Conservation (phyloP, 176 grass and related monocot species). For the Musa itinerans region DNA sequence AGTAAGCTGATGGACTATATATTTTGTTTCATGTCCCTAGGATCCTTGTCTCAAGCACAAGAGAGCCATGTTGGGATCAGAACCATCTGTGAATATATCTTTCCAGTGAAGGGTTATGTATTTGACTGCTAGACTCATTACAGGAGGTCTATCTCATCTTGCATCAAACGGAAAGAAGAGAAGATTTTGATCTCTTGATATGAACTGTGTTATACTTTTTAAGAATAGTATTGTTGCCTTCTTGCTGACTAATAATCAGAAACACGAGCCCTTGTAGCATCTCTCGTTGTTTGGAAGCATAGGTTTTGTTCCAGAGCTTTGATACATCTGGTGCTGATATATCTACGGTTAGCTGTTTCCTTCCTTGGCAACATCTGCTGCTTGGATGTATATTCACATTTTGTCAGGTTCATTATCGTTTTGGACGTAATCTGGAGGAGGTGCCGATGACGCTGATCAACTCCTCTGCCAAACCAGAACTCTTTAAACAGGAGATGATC, state of each 20-base stretch:
- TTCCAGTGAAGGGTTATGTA: neutral
- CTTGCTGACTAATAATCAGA: conserved; percentile 11
- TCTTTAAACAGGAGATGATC: no score
- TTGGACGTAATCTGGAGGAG: no score
- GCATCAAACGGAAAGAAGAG: neutral
- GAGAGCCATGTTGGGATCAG: neutral
- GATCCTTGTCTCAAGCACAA: neutral
- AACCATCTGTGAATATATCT: conserved; percentile 10
- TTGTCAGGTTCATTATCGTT: no score
- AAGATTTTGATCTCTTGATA: neutral
- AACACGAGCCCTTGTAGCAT: neutral
- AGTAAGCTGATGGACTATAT: conserved; percentile 34
- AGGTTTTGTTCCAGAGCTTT: neutral
- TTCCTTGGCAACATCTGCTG: no score
- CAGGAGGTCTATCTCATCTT: neutral
- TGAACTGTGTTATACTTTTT: neutral
- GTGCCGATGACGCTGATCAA: no score
- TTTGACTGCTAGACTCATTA: neutral
- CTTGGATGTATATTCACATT: no score
- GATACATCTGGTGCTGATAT: neutral
- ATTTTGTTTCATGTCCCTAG: conserved; percentile 12
- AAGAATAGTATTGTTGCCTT: neutral
- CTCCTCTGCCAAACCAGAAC: no score
- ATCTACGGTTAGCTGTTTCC: neutral
- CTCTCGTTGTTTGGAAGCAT: no score